Percentiles rank a stretch among this genome's conserved stretches.
These are phyloP conservation scores for Poteriospumella lacustris DNA, from an alignment of 108 stramenopile genomes.

Conservation along the genomic window DNA sequence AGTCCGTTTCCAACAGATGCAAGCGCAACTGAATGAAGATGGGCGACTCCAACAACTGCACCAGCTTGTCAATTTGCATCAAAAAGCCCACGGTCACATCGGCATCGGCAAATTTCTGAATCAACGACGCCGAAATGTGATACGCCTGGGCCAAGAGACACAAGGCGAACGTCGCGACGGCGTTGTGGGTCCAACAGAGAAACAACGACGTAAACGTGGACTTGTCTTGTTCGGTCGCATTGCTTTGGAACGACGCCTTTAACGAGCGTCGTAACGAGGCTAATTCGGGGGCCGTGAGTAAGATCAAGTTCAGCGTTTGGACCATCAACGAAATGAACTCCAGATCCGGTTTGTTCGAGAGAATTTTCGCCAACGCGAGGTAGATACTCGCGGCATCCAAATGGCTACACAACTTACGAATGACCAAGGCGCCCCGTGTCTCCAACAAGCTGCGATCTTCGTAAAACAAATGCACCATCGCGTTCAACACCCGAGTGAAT, in stretches of 20 bases:
- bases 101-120: constrained; percentile 74
- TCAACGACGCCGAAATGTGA: constrained; percentile 80
- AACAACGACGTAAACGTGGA: constrained; percentile 77
- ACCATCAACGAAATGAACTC: constrained; percentile 89
- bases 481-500: constrained; percentile 81
- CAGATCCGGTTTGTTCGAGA: constrained; percentile 47
- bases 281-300: constrained; percentile 89
- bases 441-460: constrained; percentile 81
- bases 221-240: constrained; percentile 6
- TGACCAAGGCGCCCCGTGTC: constrained; percentile 84
- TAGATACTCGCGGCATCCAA: constrained; percentile 87
- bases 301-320: constrained; percentile 89
- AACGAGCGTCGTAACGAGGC: constrained; percentile 71
- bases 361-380: constrained; percentile 68
- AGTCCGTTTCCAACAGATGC: constrained; percentile 84
- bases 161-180: constrained; percentile 87
- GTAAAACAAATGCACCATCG: constrained; percentile 78
- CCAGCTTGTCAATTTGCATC: constrained; percentile 95
- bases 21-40: constrained; percentile 91
- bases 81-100: constrained; percentile 91
- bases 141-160: constrained; percentile 92
- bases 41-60: constrained; percentile 91
- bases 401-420: constrained; percentile 88
- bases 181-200: constrained; percentile 92
- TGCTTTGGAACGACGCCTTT: constrained; percentile 46